A percentile compares a stretch with the other conserved stretches of the same genome.
Conservation (phyloP, 164 flowering plant genomes). For the Nelumbo lutea region DNA sequence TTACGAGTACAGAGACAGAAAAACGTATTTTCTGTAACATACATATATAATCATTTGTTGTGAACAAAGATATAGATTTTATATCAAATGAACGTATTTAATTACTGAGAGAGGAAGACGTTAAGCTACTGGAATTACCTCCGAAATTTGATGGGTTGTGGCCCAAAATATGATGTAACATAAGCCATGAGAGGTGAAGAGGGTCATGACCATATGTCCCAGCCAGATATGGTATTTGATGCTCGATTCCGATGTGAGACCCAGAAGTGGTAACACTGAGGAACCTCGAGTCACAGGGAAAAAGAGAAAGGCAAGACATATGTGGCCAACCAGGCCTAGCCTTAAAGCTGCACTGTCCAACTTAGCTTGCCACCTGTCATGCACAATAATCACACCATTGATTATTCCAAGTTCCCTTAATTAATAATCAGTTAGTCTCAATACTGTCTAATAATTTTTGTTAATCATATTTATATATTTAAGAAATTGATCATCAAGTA, state of each 20-base stretch:
- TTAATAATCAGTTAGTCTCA: neutral
- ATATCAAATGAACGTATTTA: too few species aligned
- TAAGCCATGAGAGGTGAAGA: conserved; percentile 60
- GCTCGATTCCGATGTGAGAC: conserved; percentile 60
- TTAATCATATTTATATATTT: too few species aligned
- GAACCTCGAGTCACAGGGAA: conserved; percentile 78
- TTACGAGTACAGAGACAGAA: too few species aligned
- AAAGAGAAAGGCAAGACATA: conserved; percentile 57
- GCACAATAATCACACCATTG: neutral
- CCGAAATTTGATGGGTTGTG: conserved; percentile 21
- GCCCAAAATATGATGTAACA: conserved; percentile 45
- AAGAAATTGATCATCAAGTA: neutral
- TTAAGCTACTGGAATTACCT: conserved; percentile 27
- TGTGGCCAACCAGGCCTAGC: conserved; percentile 66
- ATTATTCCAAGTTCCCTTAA: neutral
- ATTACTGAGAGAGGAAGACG: too few species aligned
- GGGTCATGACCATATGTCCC: conserved; percentile 52
- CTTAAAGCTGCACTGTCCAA: conserved; percentile 32
- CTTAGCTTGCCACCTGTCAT: conserved; percentile 55
- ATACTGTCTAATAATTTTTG: neutral
- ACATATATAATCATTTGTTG: too few species aligned
- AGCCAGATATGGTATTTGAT: conserved; percentile 78
- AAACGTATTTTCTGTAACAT: too few species aligned
- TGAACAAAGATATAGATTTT: too few species aligned
- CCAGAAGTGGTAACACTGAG: conserved; percentile 58